Evolutionary conservation across 2,329 filamentous ascomycete genomes (phyloP).

Genomic region (Aureobasidium sp.): DNA sequence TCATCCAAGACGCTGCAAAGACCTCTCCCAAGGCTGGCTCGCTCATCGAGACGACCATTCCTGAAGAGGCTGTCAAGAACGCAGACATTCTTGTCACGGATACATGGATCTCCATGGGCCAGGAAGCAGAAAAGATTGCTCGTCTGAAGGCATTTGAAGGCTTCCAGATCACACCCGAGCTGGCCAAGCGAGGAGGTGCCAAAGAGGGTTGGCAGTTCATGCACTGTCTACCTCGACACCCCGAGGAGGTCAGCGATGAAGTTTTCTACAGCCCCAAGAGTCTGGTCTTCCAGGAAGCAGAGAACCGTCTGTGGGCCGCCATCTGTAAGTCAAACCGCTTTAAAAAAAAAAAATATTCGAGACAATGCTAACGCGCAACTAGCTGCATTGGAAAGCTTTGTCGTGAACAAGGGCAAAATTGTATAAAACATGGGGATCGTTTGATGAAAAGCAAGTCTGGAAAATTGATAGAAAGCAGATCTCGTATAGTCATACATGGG

Average conservation of each 20-base stretch:
- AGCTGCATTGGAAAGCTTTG: conserved; percentile 78
- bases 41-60: conserved; percentile 67
- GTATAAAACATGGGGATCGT: conserved; percentile 1
- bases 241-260: conserved; percentile 87
- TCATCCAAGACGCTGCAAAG: conserved; percentile 60
- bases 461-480: conserved; percentile 6
- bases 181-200: conserved; percentile 77
- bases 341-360: too few relatives aligned
- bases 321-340: conserved; percentile 50
- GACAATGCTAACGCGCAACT: conserved; percentile 18
- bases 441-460: not conserved
- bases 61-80: conserved; percentile 75
- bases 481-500: conserved; percentile 12
- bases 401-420: conserved; percentile 88
- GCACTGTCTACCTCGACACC: conserved; percentile 91
- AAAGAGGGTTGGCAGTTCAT: conserved; percentile 94
- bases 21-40: conserved; percentile 55
- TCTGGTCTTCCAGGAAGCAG: conserved; percentile 86
- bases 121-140: conserved; percentile 76
- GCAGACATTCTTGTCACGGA: conserved; percentile 92
- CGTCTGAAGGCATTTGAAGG: conserved; percentile 75
- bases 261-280: conserved; percentile 85
- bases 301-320: conserved; percentile 90
- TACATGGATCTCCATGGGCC: conserved; percentile 98
- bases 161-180: conserved; percentile 82